Evolutionary conservation across 2,329 filamentous ascomycete species (phyloP), one percentile per base, ranked within the genome.

Genomic region (Neonectria sp.): DNA sequence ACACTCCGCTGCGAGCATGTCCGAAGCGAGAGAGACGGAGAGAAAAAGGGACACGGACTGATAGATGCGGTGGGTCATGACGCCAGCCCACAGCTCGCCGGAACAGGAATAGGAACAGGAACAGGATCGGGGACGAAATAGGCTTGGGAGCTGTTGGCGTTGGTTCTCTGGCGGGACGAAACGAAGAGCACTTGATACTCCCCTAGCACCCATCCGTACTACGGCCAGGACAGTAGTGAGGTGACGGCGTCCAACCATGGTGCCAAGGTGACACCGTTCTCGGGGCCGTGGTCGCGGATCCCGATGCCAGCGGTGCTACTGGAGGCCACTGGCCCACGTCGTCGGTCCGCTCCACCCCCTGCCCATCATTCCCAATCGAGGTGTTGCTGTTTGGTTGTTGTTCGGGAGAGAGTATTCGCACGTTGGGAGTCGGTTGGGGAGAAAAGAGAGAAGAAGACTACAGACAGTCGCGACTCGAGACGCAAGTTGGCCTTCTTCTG

Each of bases 241-340:
- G 33, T 40, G 60, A 64, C 51, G 45, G 57, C 45, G 65, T 60
- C 65, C 65, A 65, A 68, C 65, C 56, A 55, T 53, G 37, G 17
- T 57, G 60, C 65, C 55, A 68, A 60, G 46, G 29, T 43, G 46
- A 51, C 56, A 40, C 51, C 49, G 45, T 67, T 46, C 48, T 64
- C 56, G 56, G 48, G 55, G 45, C 56, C 53, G 24, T 46, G 53
- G 63, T 53, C 48, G 58, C 52, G 63, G 63, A 58, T 66, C 63
- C 52, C 55, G 46, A 61, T 61, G 59, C 58, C 58, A 52, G 46
- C 57, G 29, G 40, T 33, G 53, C 24, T 61, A n/a, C 27, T 31
- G 12, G 25, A 15, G 46, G 46, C 52, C 59, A 31, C 43, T 29
- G 56, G 27, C n/a, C 52, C 17, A 37, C 3, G 17, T 31, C 17